Conservation (phyloP, 1,284 basidiomycete genomes). For the Apiotrichum domesticum region DNA sequence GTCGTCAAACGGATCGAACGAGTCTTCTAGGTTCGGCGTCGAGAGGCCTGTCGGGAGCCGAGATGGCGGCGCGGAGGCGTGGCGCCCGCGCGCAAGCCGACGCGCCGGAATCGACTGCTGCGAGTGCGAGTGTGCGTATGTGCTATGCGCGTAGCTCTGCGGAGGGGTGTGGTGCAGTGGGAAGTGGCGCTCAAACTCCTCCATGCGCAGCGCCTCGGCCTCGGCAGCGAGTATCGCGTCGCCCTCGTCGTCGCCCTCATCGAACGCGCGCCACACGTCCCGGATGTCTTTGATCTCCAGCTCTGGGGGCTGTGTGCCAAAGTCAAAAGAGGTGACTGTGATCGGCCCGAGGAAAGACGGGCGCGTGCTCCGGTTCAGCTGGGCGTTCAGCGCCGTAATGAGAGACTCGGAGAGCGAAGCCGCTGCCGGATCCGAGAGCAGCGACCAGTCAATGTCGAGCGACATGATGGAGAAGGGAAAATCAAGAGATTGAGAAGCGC, state of each 20-base stretch:
- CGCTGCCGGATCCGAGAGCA: slow-evolving; percentile 39
- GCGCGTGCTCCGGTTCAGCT: slow-evolving; percentile 62
- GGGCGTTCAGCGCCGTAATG: slow-evolving; percentile 70
- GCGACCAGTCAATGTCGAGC: slow-evolving; percentile 54
- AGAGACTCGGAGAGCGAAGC: slow-evolving; percentile 63
- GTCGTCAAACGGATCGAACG: slow-evolving; percentile 5
- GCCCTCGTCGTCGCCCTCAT: slow-evolving; percentile 69
- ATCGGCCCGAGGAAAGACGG: slow-evolving; percentile 94
- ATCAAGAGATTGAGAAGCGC: background rate
- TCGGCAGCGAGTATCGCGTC: slow-evolving; percentile 28
- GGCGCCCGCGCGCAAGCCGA: background rate
- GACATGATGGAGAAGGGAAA: slow-evolving; percentile 42
- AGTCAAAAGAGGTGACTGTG: slow-evolving; percentile 74
- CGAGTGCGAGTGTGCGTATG: background rate
- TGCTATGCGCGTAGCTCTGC: background rate
- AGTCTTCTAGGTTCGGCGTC: background rate
- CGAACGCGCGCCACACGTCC: slow-evolving; percentile 89
- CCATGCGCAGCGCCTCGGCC: background rate
- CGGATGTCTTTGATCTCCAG: slow-evolving; percentile 84
- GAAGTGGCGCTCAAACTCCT: background rate
- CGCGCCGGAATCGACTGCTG: no score
- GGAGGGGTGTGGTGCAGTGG: background rate
- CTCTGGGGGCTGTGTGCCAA: slow-evolving; percentile 76
- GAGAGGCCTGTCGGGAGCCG: background rate
- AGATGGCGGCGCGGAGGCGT: background rate